These are phyloP conservation scores for Cyanodermella asteris DNA, from an alignment of 2,329 filamentous ascomycete genomes.

Conservation along the genomic window DNA sequence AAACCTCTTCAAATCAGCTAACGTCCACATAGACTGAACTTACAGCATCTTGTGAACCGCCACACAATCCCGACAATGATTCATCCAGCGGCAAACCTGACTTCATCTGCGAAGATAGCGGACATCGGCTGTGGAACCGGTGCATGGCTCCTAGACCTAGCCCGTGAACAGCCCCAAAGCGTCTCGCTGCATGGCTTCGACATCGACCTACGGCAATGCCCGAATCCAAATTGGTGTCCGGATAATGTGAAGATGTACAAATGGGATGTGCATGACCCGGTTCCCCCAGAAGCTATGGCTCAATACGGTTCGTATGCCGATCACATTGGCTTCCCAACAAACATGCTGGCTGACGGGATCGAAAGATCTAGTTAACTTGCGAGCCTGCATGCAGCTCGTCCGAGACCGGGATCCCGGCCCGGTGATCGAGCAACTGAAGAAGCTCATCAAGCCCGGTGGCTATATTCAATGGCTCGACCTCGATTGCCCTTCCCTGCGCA, in stretches of 20 bases:
- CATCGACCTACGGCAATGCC: constrained; percentile 10
- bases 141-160: constrained; percentile 31
- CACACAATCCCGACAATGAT: too few relatives aligned
- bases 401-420: background rate
- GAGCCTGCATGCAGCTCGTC: constrained; percentile 4
- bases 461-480: constrained; percentile 14
- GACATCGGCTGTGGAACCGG: constrained; percentile 46
- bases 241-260: constrained; percentile 6
- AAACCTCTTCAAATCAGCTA: too few relatives aligned
- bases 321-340: constrained; percentile 1
- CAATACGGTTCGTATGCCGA: constrained; percentile 6
- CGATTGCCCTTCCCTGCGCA: too few relatives aligned
- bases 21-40: too few relatives aligned
- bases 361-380: constrained; percentile 5
- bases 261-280: constrained; percentile 10
- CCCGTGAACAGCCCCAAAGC: constrained; percentile 10
- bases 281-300: constrained; percentile 8
- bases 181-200: constrained; percentile 11
- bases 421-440: constrained; percentile 6
- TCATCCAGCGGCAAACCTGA: too few relatives aligned
- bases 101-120: too few relatives aligned
- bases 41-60: too few relatives aligned
- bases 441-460: constrained; percentile 12
- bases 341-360: too few relatives aligned
- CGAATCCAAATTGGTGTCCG: constrained; percentile 10